Evolutionary conservation across 768 basidiomycete species (phyloP).

Genomic region (Xerocomellus amylosporus): DNA sequence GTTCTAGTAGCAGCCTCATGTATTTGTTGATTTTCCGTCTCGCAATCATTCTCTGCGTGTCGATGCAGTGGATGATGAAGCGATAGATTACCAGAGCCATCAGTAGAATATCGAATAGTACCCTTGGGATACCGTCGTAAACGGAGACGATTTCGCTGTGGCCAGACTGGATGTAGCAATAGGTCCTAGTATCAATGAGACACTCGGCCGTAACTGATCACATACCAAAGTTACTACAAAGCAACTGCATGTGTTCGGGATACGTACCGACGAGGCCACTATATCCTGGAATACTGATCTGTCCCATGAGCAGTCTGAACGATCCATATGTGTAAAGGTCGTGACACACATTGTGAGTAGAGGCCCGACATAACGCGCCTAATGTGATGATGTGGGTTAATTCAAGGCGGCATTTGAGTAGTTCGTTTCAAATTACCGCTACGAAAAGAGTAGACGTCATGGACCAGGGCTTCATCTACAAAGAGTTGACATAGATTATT

Average conservation of each 20-base stretch:
- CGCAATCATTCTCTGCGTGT: background rate
- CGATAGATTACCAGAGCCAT: constrained; percentile 6
- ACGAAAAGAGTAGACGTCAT: constrained; percentile 9
- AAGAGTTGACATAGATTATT: background rate
- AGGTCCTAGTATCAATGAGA: background rate
- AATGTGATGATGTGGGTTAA: background rate
- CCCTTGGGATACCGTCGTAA: constrained; percentile 1
- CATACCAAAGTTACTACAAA: background rate
- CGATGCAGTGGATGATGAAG: constrained; percentile 4
- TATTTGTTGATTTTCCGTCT: constrained; percentile 3
- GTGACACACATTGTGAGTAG: constrained; percentile 1
- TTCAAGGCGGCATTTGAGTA: background rate
- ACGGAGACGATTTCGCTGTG: background rate
- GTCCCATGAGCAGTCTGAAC: background rate
- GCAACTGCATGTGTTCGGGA: background rate
- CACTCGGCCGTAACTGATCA: background rate
- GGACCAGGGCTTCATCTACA: constrained; percentile 13
- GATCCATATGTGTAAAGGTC: background rate
- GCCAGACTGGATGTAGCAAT: background rate
- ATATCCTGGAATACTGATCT: background rate
- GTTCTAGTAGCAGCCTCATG: constrained; percentile 8
- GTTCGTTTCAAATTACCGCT: background rate
- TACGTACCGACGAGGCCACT: constrained; percentile 2
- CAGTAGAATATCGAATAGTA: constrained; percentile 6
- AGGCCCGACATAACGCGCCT: constrained; percentile 11